phyloP scores from a whole-genome alignment of 2,329 filamentous ascomycete genomes.

The Alternaria brassicae region DNA sequence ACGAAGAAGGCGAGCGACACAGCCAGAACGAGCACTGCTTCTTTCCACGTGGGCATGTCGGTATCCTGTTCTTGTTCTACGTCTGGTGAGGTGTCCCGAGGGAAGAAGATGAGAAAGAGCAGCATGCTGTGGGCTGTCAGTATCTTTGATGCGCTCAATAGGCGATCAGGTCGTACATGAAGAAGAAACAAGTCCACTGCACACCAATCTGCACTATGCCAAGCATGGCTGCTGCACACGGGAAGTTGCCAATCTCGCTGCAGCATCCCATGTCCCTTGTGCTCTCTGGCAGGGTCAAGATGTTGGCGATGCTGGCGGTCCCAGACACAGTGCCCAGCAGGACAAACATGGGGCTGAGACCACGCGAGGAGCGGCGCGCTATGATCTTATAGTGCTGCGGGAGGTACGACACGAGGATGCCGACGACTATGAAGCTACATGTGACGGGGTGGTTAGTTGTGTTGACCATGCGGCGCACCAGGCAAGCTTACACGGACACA shows the following conservation, averaged over 20 bases:
- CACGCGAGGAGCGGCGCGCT: slow-evolving; percentile 82
- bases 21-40: slow-evolving; percentile 76
- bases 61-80: slow-evolving; percentile 35
- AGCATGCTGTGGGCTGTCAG: slow-evolving; percentile 68
- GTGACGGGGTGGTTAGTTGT: slow-evolving; percentile 20
- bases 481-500: slow-evolving; percentile 59
- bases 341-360: slow-evolving; percentile 94
- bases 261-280: slow-evolving; percentile 86
- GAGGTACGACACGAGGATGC: slow-evolving; percentile 90
- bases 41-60: slow-evolving; percentile 68
- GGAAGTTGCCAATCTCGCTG: slow-evolving; percentile 76
- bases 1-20: slow-evolving; percentile 78
- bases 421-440: slow-evolving; percentile 75
- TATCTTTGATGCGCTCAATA: not conserved
- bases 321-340: slow-evolving; percentile 91
- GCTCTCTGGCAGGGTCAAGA: slow-evolving; percentile 84
- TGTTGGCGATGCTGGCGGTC: slow-evolving; percentile 89
- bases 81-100: slow-evolving; percentile 46
- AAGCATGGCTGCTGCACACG: slow-evolving; percentile 84
- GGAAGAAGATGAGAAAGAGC: slow-evolving; percentile 93
- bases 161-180: slow-evolving; percentile 69
- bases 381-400: slow-evolving; percentile 96
- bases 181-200: slow-evolving; percentile 89
- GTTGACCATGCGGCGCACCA: not conserved
- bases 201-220: slow-evolving; percentile 90